Evolutionary conservation across 2,329 filamentous ascomycete species (phyloP), one percentile per base, ranked within the genome.

Genomic region (Fusarium sp.): DNA sequence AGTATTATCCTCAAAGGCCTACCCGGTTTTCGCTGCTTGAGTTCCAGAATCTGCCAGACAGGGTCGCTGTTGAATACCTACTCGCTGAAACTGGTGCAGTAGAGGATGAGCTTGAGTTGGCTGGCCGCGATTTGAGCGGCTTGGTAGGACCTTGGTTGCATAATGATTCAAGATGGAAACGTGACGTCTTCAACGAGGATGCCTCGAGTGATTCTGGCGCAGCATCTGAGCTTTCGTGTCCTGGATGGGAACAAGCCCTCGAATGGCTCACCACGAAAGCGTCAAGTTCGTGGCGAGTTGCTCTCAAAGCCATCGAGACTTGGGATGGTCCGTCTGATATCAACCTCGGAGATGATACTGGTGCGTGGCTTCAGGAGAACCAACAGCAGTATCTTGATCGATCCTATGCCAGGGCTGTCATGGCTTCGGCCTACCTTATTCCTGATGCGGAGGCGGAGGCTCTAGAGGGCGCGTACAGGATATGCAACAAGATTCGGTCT

Each of bases 81-180:
- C 81, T 95, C 7, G 86, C 86, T 9, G 85, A 86, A 55, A 89
- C 88, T 3, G 84, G 83, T 26, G 62, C 72, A 22, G 74, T 73
- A 17, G 78, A 84, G 31, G 80, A 82, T 39, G 79, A 82, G 4
- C 64, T 80, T 18, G 61, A 72, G 2, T 76, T 82, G 38, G 76
- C 90, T 48, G 89, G 87, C 2, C 86, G 91, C 58, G 91, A 94
- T 74, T 75, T 95, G 57, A 87, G 87, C 66, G 88, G 90, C 1
- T 75, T 95, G 38, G 81, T 95, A 50, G 90, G 89, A 0, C 92
- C 92, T 3, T 95, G 92, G 92, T 81, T 94, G 49, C 89, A 91
- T 73, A 89, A 88, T 45, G 84, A 89, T 51, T 84, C 80, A 20
- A 86, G 90, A 55, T 90, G 90, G 82, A 86, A 61, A 22, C 48